Conservation (phyloP, 2,329 filamentous ascomycete species). For the Berkeleyomyces basicola region DNA sequence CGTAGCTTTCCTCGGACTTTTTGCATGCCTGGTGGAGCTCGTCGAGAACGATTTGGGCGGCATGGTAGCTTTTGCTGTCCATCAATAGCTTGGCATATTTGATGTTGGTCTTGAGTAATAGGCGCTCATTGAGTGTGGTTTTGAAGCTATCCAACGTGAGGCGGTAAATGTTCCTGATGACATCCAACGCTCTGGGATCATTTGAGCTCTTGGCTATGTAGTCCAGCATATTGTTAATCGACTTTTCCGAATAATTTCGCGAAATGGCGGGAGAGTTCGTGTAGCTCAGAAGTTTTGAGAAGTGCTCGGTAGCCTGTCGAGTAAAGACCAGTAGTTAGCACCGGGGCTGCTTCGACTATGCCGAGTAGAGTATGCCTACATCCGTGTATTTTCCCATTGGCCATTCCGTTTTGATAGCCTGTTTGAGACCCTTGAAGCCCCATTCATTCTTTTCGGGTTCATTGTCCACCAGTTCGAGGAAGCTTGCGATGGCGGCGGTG, state of each 20-base stretch:
- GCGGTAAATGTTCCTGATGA: constrained; percentile 91
- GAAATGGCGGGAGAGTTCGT: constrained; percentile 84
- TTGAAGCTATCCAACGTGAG: constrained; percentile 89
- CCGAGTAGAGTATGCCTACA: constrained; percentile 28
- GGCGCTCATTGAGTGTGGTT: constrained; percentile 87
- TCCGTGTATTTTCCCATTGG: constrained; percentile 76
- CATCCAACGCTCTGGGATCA: constrained; percentile 50
- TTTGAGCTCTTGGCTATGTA: constrained; percentile 84
- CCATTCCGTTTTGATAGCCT: constrained; percentile 95
- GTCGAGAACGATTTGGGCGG: constrained; percentile 65
- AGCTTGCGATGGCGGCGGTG: constrained; percentile 78
- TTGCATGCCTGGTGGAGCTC: constrained; percentile 86
- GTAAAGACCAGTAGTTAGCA: not conserved
- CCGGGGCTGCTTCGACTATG: not conserved
- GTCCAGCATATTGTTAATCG: constrained; percentile 98
- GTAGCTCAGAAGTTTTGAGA: constrained; percentile 87
- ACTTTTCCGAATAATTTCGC: constrained; percentile 96
- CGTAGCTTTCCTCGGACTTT: constrained; percentile 68
- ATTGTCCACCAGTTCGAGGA: constrained; percentile 68
- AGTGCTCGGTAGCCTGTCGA: constrained; percentile 77
- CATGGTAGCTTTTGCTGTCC: constrained; percentile 73
- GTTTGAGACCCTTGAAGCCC: constrained; percentile 97
- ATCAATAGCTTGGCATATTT: constrained; percentile 86
- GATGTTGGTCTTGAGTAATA: constrained; percentile 97
- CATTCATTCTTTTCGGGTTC: constrained; percentile 92